Percentiles rank a stretch among this genome's conserved stretches.
phyloP scores from a whole-genome alignment of 2,329 filamentous ascomycete genomes.

The Monosporascus cannonballus region DNA sequence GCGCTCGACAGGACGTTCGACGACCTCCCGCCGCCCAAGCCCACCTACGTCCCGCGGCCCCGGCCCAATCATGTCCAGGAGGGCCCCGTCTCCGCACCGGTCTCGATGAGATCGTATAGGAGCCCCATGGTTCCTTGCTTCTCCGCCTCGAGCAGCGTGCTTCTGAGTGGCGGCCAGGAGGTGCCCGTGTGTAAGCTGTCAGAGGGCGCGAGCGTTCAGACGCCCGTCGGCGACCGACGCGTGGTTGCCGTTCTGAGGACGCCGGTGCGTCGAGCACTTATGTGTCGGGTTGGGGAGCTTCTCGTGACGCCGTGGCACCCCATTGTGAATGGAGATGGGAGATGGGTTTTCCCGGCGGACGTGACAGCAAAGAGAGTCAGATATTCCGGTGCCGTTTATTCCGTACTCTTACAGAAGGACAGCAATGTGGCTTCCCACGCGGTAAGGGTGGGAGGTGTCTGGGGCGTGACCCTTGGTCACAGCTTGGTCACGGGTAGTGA shows the following conservation, averaged over 20 bases:
- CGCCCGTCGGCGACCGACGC: slow-evolving; percentile 40
- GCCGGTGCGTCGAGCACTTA: slow-evolving; percentile 28
- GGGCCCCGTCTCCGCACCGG: too few species aligned
- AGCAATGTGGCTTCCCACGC: slow-evolving; percentile 40
- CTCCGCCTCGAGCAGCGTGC: slow-evolving; percentile 40
- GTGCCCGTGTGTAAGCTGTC: slow-evolving; percentile 38
- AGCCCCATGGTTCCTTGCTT: slow-evolving; percentile 42
- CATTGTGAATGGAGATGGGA: slow-evolving; percentile 30
- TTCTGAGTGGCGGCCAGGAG: slow-evolving; percentile 33
- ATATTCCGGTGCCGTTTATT: slow-evolving; percentile 51
- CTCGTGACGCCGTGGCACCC: slow-evolving; percentile 58
- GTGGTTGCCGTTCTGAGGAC: slow-evolving; percentile 49
- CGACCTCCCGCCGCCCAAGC: slow-evolving; percentile 33
- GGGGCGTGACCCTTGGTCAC: slow-evolving; percentile 55
- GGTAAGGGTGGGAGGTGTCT: slow-evolving; percentile 38
- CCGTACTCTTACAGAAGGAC: slow-evolving; percentile 46
- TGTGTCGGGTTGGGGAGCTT: slow-evolving; percentile 42
- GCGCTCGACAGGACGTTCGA: slow-evolving; percentile 45
- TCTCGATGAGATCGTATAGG: slow-evolving; percentile 31
- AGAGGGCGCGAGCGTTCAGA: slow-evolving; percentile 41
- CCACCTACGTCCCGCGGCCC: slow-evolving; percentile 12
- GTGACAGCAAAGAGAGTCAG: slow-evolving; percentile 25
- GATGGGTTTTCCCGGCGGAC: slow-evolving; percentile 43
- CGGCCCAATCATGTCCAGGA: neutral
- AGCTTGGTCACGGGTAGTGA: slow-evolving; percentile 33